A percentile compares a stretch with the other conserved stretches of the same genome.
Evolutionary conservation across 768 basidiomycete genomes (phyloP).

Genomic region (Mycena haematopus): DNA sequence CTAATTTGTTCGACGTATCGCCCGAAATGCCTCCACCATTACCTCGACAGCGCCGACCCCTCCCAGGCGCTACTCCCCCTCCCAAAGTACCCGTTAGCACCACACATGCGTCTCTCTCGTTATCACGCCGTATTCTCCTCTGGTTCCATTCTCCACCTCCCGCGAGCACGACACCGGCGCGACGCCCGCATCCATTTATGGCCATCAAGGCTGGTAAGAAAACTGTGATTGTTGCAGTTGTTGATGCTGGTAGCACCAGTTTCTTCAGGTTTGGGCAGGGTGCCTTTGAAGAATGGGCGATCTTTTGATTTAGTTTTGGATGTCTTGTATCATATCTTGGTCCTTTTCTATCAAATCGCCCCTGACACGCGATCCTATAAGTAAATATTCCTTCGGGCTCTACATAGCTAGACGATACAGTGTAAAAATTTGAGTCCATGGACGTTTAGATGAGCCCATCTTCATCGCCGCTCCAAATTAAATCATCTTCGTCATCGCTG

Average conservation of each 20-base stretch:
- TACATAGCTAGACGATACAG: not conserved
- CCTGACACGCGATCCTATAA: not conserved
- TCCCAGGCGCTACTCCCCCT: constrained; percentile 20
- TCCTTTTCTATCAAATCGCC: too few relatives aligned
- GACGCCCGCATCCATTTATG: constrained; percentile 75
- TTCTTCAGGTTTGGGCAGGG: constrained; percentile 91
- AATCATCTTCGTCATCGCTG: constrained; percentile 58
- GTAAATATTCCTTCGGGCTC: not conserved
- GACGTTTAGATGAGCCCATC: constrained; percentile 35
- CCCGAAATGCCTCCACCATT: constrained; percentile 74
- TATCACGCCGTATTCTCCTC: constrained; percentile 37
- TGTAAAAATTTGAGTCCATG: not conserved
- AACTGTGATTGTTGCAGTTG: constrained; percentile 83
- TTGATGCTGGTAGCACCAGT: constrained; percentile 85
- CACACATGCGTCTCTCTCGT: constrained; percentile 31
- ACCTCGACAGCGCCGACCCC: constrained; percentile 46
- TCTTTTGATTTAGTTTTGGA: constrained; percentile 45
- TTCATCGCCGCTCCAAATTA: constrained; percentile 61
- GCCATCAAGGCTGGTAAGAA: constrained; percentile 86
- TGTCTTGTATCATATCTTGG: constrained; percentile 6
- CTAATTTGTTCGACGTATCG: constrained; percentile 70
- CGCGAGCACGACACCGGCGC: constrained; percentile 32
- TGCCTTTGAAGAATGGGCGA: constrained; percentile 84
- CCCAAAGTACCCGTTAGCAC: not conserved
- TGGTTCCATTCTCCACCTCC: constrained; percentile 30